Evolutionary conservation across 768 basidiomycete species (phyloP).

Genomic region (Xerocomus spinulosus): DNA sequence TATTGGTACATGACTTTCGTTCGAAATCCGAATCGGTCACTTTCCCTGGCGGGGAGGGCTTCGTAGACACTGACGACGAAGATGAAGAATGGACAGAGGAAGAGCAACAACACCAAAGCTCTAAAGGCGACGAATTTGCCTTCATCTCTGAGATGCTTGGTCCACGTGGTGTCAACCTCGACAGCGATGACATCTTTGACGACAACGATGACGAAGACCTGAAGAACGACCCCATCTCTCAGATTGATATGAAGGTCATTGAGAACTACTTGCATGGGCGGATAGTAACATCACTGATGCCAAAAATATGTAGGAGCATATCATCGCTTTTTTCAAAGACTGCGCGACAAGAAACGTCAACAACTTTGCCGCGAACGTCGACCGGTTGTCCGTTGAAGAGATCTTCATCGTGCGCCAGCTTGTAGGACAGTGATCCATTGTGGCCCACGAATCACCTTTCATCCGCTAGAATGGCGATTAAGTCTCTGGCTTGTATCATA

Average conservation of each 20-base stretch:
- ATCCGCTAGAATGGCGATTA: too few species aligned
- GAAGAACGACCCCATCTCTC: conserved; percentile 77
- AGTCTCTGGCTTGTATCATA: conserved; percentile 8
- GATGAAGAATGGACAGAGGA: conserved; percentile 96
- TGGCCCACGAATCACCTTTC: background rate
- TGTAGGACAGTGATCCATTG: conserved; percentile 27
- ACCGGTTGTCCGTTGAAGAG: conserved; percentile 69
- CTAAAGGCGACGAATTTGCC: conserved; percentile 73
- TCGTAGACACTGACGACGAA: conserved; percentile 76
- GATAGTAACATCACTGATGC: background rate
- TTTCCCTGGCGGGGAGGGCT: conserved; percentile 53
- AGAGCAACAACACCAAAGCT: conserved; percentile 55
- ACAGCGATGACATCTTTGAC: conserved; percentile 72
- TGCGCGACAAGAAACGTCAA: conserved; percentile 58
- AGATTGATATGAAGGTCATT: conserved; percentile 73
- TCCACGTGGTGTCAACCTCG: conserved; percentile 65
- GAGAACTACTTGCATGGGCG: conserved; percentile 19
- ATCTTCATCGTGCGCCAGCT: conserved; percentile 56
- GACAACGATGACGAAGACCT: conserved; percentile 85
- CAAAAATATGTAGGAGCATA: conserved; percentile 47
- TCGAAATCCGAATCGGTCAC: conserved; percentile 70
- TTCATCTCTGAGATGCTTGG: conserved; percentile 83
- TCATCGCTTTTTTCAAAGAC: conserved; percentile 66
- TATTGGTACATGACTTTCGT: conserved; percentile 80
- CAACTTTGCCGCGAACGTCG: conserved; percentile 59